Conservation (phyloP, 768 basidiomycete genomes). For the Pleurotus pulmonarius region DNA sequence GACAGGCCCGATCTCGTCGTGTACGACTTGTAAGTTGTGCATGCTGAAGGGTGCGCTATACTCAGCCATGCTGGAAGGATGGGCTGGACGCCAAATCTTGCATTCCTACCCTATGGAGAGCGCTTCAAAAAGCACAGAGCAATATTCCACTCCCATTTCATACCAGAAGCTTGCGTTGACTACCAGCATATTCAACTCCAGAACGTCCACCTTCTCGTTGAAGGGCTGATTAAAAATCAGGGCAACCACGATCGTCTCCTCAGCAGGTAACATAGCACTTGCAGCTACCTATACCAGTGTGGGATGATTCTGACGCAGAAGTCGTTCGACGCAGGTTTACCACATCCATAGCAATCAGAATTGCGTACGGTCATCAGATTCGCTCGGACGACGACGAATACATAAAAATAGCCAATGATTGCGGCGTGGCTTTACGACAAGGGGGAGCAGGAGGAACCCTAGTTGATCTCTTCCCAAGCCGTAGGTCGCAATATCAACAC, state of each 20-base stretch:
- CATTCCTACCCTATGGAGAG: constrained; percentile 18
- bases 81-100: constrained; percentile 14
- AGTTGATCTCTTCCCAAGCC: constrained; percentile 20
- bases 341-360: constrained; percentile 18
- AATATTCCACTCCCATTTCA: constrained; percentile 18
- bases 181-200: constrained; percentile 23
- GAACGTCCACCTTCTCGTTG: constrained; percentile 28
- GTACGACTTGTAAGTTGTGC: not conserved
- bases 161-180: constrained; percentile 15
- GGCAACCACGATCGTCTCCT: constrained; percentile 9
- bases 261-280: not conserved
- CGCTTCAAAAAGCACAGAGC: constrained; percentile 18
- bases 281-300: not conserved
- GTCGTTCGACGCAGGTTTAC: constrained; percentile 16
- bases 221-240: constrained; percentile 22
- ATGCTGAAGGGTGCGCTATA: not conserved
- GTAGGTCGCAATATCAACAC: constrained; percentile 10
- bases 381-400: constrained; percentile 19
- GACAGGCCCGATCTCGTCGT: not conserved
- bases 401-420: constrained; percentile 15
- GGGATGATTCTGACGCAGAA: not conserved
- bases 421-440: constrained; percentile 10
- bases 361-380: constrained; percentile 20
- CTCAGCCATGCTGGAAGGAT: constrained; percentile 12
- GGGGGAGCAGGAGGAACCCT: constrained; percentile 15